Evolutionary conservation across 208 protist species (phyloP).

Genomic region (Tritrichomonas foetus): DNA sequence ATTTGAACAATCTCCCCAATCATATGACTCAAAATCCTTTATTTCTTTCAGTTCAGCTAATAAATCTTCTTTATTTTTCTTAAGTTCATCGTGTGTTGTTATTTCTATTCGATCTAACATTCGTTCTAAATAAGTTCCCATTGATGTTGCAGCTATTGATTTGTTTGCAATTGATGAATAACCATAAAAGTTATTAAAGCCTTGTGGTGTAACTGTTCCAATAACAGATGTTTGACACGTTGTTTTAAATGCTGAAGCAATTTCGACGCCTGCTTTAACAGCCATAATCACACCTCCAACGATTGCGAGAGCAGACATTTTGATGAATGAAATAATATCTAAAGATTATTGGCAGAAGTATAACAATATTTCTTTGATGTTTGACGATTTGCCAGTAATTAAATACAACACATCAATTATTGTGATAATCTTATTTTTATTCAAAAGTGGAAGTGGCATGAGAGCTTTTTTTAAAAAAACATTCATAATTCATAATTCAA

Average conservation of each 20-base stretch:
- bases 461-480: too few relatives aligned
- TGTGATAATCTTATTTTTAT: too few relatives aligned
- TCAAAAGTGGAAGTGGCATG: too few relatives aligned
- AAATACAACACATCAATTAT: too few relatives aligned
- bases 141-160: neutral
- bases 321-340: too few relatives aligned
- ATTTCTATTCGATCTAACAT: neutral
- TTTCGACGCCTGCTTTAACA: neutral
- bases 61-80: neutral
- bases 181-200: neutral
- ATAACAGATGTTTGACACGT: neutral
- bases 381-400: too few relatives aligned
- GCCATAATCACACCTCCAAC: neutral
- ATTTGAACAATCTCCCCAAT: neutral
- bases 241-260: constrained; percentile 1
- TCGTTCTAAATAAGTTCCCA: neutral
- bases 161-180: neutral
- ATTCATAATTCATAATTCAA: too few relatives aligned
- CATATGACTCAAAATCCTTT: neutral
- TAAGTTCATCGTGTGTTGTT: too few relatives aligned
- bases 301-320: neutral
- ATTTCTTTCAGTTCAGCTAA: neutral
- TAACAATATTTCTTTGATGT: too few relatives aligned
- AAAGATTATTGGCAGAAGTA: too few relatives aligned
- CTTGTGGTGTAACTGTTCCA: neutral